A percentile compares a stretch with the other conserved stretches of the same genome.
Conservation (phyloP, 1,139 yeast genomes). For the Candida buenavistaensis region DNA sequence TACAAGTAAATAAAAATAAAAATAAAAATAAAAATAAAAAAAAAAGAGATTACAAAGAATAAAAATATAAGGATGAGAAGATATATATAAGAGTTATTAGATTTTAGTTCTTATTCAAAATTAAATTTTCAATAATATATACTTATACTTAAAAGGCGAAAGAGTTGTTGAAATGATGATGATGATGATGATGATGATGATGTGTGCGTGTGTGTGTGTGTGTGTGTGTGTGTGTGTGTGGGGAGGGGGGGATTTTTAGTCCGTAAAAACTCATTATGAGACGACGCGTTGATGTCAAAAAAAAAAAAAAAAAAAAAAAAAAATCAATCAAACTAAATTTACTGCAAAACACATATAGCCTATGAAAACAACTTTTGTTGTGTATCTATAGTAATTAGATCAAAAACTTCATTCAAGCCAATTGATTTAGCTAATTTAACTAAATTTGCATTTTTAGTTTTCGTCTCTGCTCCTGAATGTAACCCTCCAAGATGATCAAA, state of each 20-base stretch:
- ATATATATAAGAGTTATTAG: too few species aligned
- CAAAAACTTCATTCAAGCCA: constrained; percentile 17
- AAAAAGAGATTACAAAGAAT: not conserved
- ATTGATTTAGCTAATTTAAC: constrained; percentile 11
- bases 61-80: not conserved
- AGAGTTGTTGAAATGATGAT: too few species aligned
- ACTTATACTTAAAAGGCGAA: too few species aligned
- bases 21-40: not conserved
- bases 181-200: too few species aligned
- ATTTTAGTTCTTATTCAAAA: too few species aligned
- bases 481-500: too few species aligned
- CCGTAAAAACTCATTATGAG: not conserved
- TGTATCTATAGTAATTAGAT: constrained; percentile 20
- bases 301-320: not conserved
- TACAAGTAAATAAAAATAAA: too few species aligned
- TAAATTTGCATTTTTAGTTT: constrained; percentile 7
- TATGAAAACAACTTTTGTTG: constrained; percentile 19
- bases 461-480: constrained; percentile 4
- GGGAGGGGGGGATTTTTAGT: too few species aligned
- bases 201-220: not conserved
- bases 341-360: too few species aligned
- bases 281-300: not conserved
- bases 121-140: too few species aligned
- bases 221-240: not conserved
- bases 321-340: too few species aligned